Evolutionary conservation across 129 eudicot genomes (phyloP), one percentile per base, ranked within the genome.

Genomic region (Silybum marianum): DNA sequence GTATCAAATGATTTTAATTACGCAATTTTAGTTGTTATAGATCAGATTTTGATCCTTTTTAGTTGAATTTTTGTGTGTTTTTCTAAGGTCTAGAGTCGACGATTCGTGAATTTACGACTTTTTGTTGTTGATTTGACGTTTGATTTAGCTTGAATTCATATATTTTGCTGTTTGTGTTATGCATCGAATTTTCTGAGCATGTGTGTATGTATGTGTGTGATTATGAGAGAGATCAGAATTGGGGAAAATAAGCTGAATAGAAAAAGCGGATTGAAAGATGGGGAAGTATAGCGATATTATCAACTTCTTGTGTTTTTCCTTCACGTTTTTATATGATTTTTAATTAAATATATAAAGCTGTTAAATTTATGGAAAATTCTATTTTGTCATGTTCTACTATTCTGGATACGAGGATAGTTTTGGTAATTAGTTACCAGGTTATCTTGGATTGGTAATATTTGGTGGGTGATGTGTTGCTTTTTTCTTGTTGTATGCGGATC

Each of bases 51-150:
- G 66, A 58, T 18, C n/a, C 66, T 58, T n/a, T 58, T 58, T 58
- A 58, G 66, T 58, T 58, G 66, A 58, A 58, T 58, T 58, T 58
- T n/a, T 58, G 66, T 58, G 23, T 58, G 66, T 58, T 58, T 58
- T 58, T 58, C 66, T 18, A 58, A 58, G 66, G 66, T 58, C 66
- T 58, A 58, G 23, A 58, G 66, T 18, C 23, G 2, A 58, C 66
- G 66, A 58, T 58, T 58, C 23, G 66, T 58, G 23, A 58, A 58
- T 58, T 58, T 58, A 58, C n/a, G n/a, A 58, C 24, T n/a, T 58
- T 18, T 58, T 51, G 63, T 58, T 58, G 66, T 13, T 48, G 60
- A 42, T 42, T 42, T 42, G 51, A 42, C 12, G 51, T n/a, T 54
- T 54, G 63, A 58, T 58, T 58, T 58, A 18, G 66, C 66, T 58